Evolutionary conservation across 345 rosid genomes (phyloP), one percentile per base, ranked within the genome.

Genomic region (Eucalyptus marginata): DNA sequence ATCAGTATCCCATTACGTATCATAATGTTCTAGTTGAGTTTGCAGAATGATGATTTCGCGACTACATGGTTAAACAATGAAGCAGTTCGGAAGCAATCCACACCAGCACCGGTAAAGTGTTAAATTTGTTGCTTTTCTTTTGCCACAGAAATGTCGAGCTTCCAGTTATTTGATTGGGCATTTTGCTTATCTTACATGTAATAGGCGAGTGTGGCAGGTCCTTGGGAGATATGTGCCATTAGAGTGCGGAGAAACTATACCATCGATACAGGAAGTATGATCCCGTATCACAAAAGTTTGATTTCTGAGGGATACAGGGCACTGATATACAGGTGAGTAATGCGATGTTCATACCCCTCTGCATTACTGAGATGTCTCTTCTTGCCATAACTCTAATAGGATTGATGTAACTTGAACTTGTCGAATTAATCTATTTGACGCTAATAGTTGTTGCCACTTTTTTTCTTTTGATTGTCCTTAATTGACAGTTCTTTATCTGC

Each of bases 21-120:
- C 46, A 36, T 76, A 18, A 87, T 56, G 22, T 80, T 44, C 59
- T 4, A 22, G 13, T 22, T 50, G 76, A 80, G 29, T 59, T 25
- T 85, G 80, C 91, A 95, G 95, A 88, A 90, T 31, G 96, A 95
- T 86, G 93, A 91, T 52, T 87, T 93, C 13, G 95, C 95, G 7
- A 92, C 89, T 2, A 44, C 71, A 17, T 95, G 95, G 96, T 87
- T 95, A 17, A 93, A 95, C 18, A 92, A 94, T 43, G 92, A 88
- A 88, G 68, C 91, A 40, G 94, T 95, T 11, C 90, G 89, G 88
- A 88, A 86, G 95, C 94, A 62, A 87, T 95, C 51, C 96, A 95
- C 51, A 95, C n/a, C 94, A 10, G 88, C 91, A 22, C 90, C 92
- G 24, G 95, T 94, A 92, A 80, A 10, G 46, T 62, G 44, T 84